Conservation (phyloP, 345 rosid species). For the Hevea brasiliensis region DNA sequence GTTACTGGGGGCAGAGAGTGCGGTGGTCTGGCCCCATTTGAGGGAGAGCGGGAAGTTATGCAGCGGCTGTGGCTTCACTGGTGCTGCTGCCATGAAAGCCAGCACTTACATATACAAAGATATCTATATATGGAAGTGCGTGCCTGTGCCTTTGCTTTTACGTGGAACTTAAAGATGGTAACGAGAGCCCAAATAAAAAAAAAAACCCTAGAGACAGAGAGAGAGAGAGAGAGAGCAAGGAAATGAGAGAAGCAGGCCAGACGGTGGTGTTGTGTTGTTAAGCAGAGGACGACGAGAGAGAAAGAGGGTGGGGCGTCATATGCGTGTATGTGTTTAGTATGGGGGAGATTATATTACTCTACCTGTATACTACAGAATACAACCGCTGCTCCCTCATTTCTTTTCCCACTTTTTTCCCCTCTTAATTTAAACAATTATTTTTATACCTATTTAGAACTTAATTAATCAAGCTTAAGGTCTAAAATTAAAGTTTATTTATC, state of each 20-base stretch:
- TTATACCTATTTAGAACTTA: too few species aligned
- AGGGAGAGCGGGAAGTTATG: constrained; percentile 69
- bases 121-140: background rate
- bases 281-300: background rate
- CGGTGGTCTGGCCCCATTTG: constrained; percentile 49
- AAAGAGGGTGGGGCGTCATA: background rate
- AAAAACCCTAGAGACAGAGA: background rate
- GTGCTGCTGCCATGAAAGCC: constrained; percentile 48
- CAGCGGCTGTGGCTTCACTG: constrained; percentile 68
- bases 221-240: background rate
- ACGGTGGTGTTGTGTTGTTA: background rate
- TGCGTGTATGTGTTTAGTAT: background rate
- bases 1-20: constrained; percentile 18
- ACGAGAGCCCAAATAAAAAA: too few species aligned
- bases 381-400: background rate
- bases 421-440: too few species aligned
- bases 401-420: too few species aligned
- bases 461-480: too few species aligned
- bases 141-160: background rate
- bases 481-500: too few species aligned
- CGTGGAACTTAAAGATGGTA: background rate
- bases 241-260: background rate
- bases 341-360: background rate
- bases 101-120: background rate
- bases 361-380: background rate